Evolutionary conservation across 345 rosid genomes (phyloP), one percentile per base, ranked within the genome.

Genomic region (Leavenworthia alabamica): DNA sequence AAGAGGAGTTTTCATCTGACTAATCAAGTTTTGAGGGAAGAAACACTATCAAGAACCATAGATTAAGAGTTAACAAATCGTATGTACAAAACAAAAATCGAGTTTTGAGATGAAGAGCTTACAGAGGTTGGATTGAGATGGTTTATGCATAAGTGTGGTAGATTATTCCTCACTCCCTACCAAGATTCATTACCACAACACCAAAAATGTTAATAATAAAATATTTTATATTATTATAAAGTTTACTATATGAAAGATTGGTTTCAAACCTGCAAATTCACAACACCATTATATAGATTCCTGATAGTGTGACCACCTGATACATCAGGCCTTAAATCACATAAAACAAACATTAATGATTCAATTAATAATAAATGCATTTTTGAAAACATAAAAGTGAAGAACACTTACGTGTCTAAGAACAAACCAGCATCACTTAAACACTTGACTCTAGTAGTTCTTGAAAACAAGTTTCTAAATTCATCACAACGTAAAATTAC

Each of bases 401-500:
- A 37, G 27, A 46, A 37, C 37, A 71, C 79, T 74, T 81, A 89
- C 99, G 83, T 75, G 39, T 94, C 99, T 69, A 94, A 83, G 72
- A 94, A 94, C 67, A 94, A 66, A 72, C 99, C 99, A 0, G 89
- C 99, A 72, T 94, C 99, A 55, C 96, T 90, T 73, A 93, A 77
- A 78, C 99, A 93, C 66, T 93, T 93, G 28, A 93, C 90, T 82
- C 36, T 81, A n/a, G 79, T 84, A 33, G 11, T 61, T 60, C 75
- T 13, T 4, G 88, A 83, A 54, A 89, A 84, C 60, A 93, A 67
- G 75, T 71, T 64, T 58, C 90, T 78, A 70, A 93, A 93, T 68
- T 86, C 86, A 5, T 93, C 99, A 61, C 97, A 87, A 12, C 87
- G 95, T 60, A 93, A 64, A 58, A 87, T 86, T 37, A 95, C 70